Evolutionary conservation across 495 filamentous ascomycete species (phyloP), one percentile per base, ranked within the genome.

Genomic region (Staphylotrichum tortipilum): DNA sequence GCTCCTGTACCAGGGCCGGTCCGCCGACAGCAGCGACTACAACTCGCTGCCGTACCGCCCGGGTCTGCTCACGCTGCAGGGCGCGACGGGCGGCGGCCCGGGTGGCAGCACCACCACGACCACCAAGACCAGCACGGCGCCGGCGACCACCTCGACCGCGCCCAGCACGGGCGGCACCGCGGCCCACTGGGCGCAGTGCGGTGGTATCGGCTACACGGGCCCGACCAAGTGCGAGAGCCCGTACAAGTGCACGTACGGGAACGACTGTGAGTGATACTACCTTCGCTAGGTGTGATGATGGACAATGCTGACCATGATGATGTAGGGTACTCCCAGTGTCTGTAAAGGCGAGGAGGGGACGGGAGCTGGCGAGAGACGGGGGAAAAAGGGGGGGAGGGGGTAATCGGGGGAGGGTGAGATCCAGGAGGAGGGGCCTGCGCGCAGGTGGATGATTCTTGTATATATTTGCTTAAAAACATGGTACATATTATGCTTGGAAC

Each of bases 1-100:
- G 56, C 56, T 81, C 41, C 67, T 83, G 18, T 83, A 80, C 49
- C 78, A 82, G 65, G 79, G 79, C 7, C 61, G 61, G 29, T 56
- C 62, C 26, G 56, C 70, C 6, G 60, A 23, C 36, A 49, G 50
- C 36, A 61, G 58, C 7, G 56, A 66, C 29, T 80, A 80, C 42
- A 67, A 64, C 37, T 17, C 40, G 1, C 47, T 73, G 56, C 78
- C 78, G 18, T 82, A 74, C 43, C 62, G 64, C 14, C 78, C 77
- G 0, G 78, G 70, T 31, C 18, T 82, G 40, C 54, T 82, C 44
- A 80, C 78, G 5, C 59, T 81, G 45, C 31, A 43, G 44, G 45
- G 50, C 14, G 48, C 42, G 0, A 24, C 49, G 11, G 47, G 48
- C 12, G 50, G 51, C 22, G 28, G 38, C 24, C 24, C 35, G 14